These are phyloP conservation scores for Cyberlindnera xylosilytica DNA, from an alignment of 805 yeast genomes.

Conservation along the genomic window DNA sequence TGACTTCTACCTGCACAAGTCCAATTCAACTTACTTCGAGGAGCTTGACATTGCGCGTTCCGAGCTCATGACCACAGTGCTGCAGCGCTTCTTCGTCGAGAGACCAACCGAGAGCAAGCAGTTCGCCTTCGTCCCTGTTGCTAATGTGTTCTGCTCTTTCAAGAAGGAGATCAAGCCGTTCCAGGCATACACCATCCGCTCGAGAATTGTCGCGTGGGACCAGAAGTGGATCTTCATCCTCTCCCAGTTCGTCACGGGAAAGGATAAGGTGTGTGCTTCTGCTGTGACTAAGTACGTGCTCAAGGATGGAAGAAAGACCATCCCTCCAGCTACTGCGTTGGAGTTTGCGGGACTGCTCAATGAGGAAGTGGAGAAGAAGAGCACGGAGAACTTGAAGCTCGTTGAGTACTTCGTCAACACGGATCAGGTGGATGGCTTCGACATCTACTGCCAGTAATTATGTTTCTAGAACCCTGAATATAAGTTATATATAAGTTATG, in stretches of 20 bases:
- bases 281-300: conserved; percentile 78
- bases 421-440: conserved; percentile 33
- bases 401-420: conserved; percentile 38
- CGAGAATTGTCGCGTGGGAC: conserved; percentile 78
- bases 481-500: background rate
- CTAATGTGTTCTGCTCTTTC: conserved; percentile 64
- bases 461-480: no score
- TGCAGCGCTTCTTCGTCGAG: conserved; percentile 53
- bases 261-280: conserved; percentile 44
- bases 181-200: conserved; percentile 49
- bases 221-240: conserved; percentile 78
- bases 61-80: conserved; percentile 50
- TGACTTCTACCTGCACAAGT: conserved; percentile 86
- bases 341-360: conserved; percentile 52
- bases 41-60: conserved; percentile 82
- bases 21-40: conserved; percentile 77
- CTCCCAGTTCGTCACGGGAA: conserved; percentile 50
- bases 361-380: conserved; percentile 44
- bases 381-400: conserved; percentile 36
- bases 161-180: conserved; percentile 72
- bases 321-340: conserved; percentile 61
- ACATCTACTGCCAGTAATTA: conserved; percentile 6
- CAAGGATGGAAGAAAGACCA: conserved; percentile 73
- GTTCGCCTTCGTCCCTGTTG: conserved; percentile 65
- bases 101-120: conserved; percentile 39